phyloP scores from a whole-genome alignment of 345 rosid species.

The Populus nigra region DNA sequence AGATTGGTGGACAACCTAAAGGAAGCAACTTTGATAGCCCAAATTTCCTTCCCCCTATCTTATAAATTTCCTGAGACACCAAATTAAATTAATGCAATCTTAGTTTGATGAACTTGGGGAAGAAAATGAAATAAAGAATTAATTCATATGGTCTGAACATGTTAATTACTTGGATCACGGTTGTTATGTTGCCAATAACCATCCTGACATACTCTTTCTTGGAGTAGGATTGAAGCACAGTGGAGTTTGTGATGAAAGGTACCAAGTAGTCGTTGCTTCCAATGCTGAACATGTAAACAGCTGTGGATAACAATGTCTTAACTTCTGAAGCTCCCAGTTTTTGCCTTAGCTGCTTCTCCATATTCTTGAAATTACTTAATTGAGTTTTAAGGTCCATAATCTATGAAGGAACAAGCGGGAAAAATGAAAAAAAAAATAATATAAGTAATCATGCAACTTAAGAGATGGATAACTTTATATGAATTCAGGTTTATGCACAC shows the following conservation, averaged over 20 bases:
- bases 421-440: neutral
- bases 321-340: conserved; percentile 32
- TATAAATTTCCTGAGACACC: conserved; percentile 36
- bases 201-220: conserved; percentile 16
- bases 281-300: conserved; percentile 41
- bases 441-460: neutral
- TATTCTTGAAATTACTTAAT: conserved; percentile 32
- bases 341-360: conserved; percentile 25
- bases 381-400: conserved; percentile 41
- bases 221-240: conserved; percentile 14
- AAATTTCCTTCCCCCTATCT: conserved; percentile 45
- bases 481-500: too few species aligned
- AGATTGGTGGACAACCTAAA: conserved; percentile 27
- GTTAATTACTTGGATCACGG: conserved; percentile 31
- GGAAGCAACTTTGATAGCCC: conserved; percentile 29
- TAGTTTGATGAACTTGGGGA: neutral
- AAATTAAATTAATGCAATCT: neutral
- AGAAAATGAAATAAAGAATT: neutral
- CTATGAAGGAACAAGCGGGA: conserved; percentile 12
- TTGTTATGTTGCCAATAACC: conserved; percentile 36
- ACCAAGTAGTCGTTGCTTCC: conserved; percentile 37
- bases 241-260: conserved; percentile 18
- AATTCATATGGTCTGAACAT: neutral
- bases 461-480: neutral
- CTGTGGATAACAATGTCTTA: conserved; percentile 30